Percentiles rank a stretch among this genome's conserved stretches.
Conservation (phyloP, 2,329 filamentous ascomycete species). For the Fusarium globosum region DNA sequence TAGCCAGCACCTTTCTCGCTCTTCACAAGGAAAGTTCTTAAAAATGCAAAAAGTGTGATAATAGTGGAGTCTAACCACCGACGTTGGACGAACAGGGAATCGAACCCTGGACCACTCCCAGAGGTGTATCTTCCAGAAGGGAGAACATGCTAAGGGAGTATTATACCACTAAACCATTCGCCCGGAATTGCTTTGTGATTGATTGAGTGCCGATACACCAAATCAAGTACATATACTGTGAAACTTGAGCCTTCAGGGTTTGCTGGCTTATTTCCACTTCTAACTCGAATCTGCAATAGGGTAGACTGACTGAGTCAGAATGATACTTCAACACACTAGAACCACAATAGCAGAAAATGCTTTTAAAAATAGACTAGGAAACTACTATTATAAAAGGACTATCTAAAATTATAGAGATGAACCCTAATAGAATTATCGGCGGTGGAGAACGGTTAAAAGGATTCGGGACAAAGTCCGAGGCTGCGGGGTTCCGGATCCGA, state of each 20-base stretch:
- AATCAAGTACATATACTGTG: rapidly evolving
- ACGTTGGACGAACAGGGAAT: constrained; percentile 36
- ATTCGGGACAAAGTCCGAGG: neutral
- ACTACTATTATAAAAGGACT: rapidly evolving
- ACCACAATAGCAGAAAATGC: neutral
- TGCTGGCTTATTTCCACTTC: neutral
- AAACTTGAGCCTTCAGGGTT: rapidly evolving
- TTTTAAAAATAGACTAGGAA: rapidly evolving
- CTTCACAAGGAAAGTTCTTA: neutral
- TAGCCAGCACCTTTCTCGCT: neutral
- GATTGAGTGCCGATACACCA: rapidly evolving
- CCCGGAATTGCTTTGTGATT: constrained; percentile 11
- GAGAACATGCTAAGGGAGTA: constrained; percentile 33
- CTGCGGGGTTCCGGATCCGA: neutral
- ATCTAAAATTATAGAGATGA: neutral
- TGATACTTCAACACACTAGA: rapidly evolving
- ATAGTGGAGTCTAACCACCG: constrained; percentile 6
- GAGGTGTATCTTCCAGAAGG: neutral
- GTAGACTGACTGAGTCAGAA: neutral
- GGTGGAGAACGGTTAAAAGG: neutral
- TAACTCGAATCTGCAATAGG: neutral
- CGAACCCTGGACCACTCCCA: constrained; percentile 40
- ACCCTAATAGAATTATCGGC: neutral
- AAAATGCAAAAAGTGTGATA: neutral
- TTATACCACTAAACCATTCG: constrained; percentile 40